These are phyloP conservation scores for Metschnikowia picachoensis DNA, from an alignment of 805 yeast genomes.

Conservation along the genomic window DNA sequence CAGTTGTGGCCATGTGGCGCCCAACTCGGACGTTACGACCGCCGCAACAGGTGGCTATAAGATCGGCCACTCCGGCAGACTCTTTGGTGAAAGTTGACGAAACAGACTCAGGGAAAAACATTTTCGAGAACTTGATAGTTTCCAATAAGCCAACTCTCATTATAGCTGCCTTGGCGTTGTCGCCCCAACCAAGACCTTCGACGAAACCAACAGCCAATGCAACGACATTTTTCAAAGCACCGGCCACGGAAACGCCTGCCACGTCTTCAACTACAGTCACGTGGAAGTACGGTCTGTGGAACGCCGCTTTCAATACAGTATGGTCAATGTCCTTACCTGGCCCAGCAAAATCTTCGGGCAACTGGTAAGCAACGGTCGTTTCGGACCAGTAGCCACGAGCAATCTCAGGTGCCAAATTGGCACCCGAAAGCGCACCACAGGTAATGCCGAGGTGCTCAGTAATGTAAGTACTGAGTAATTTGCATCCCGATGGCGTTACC, in stretches of 20 bases:
- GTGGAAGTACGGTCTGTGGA: slow-evolving; percentile 98
- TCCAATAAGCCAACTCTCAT: slow-evolving; percentile 95
- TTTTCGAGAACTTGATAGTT: slow-evolving; percentile 74
- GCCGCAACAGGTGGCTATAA: slow-evolving; percentile 96
- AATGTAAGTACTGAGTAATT: slow-evolving; percentile 74
- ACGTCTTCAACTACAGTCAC: slow-evolving; percentile 90
- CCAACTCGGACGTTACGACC: slow-evolving; percentile 96
- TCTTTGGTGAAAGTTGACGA: slow-evolving; percentile 86
- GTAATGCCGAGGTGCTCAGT: slow-evolving; percentile 76
- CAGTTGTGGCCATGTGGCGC: slow-evolving; percentile 74
- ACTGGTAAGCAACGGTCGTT: slow-evolving; percentile 89
- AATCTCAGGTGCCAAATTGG: slow-evolving; percentile 95
- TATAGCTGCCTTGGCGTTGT: slow-evolving; percentile 95
- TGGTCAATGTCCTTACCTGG: slow-evolving; percentile 71
- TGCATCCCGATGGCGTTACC: slow-evolving; percentile 80
- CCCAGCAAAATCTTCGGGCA: slow-evolving; percentile 66
- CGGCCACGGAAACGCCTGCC: slow-evolving; percentile 94
- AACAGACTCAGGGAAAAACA: slow-evolving; percentile 51
- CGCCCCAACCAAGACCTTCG: slow-evolving; percentile 98
- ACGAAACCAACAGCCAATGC: slow-evolving; percentile 97
- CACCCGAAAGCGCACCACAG: slow-evolving; percentile 97
- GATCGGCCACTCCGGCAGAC: slow-evolving; percentile 96
- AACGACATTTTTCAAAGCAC: slow-evolving; percentile 94
- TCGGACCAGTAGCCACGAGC: slow-evolving; percentile 96
- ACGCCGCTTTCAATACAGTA: slow-evolving; percentile 66